These are phyloP conservation scores for Syncephalis fuscata DNA, from an alignment of 371 early-diverging fungal species.

Conservation along the genomic window DNA sequence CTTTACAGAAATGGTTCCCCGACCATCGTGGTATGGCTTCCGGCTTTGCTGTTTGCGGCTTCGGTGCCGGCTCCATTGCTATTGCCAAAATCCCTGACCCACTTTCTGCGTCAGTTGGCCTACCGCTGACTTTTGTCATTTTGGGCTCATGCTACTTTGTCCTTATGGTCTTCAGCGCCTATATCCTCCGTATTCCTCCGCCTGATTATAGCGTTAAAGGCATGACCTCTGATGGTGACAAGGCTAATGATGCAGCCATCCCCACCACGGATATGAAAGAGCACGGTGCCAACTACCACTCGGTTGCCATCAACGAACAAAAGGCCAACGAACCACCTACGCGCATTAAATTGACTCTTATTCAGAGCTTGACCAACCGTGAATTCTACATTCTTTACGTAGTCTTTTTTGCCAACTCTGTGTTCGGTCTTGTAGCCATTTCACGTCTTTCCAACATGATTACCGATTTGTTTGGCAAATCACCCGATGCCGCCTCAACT, in stretches of 20 bases:
- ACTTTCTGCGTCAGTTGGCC: conserved; percentile 23
- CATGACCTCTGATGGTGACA: conserved; percentile 18
- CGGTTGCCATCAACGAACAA: conserved; percentile 6
- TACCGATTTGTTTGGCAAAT: conserved; percentile 25
- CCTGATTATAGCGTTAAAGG: conserved; percentile 32
- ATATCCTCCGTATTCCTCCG: conserved; percentile 40
- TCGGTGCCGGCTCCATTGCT: conserved; percentile 47
- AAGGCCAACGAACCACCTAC: conserved; percentile 8
- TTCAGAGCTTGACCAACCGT: conserved; percentile 22
- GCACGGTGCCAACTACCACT: too few species aligned
- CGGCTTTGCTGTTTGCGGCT: conserved; percentile 45
- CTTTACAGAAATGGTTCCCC: conserved; percentile 39
- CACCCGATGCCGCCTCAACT: conserved; percentile 23
- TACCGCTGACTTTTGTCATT: conserved; percentile 33
- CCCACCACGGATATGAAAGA: not conserved
- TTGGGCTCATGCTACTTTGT: conserved; percentile 20
- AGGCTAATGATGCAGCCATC: conserved; percentile 6
- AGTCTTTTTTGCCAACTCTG: conserved; percentile 31
- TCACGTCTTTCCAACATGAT: conserved; percentile 40
- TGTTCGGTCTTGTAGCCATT: conserved; percentile 35
- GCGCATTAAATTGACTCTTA: conserved; percentile 20
- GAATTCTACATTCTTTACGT: conserved; percentile 36
- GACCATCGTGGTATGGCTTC: conserved; percentile 31
- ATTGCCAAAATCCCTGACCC: conserved; percentile 34
- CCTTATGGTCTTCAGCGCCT: conserved; percentile 18